A percentile compares a stretch with the other conserved stretches of the same genome.
Conservation (phyloP, 345 rosid species). For the Noccaea bulbosa region DNA sequence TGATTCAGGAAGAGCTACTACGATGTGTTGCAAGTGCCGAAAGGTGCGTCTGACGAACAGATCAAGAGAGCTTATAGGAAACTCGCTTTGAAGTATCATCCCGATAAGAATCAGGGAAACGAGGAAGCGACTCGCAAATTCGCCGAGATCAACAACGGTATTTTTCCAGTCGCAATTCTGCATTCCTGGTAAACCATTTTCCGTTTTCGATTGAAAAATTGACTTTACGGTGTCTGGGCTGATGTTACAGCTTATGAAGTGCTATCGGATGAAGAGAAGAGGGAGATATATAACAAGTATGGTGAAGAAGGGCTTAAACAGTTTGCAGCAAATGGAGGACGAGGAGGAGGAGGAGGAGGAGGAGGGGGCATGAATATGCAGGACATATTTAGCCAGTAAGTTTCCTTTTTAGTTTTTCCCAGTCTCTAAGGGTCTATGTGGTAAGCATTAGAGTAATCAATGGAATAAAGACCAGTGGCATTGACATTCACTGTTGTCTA, state of each 20-base stretch:
- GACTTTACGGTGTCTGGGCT: conserved; percentile 15
- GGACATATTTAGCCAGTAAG: conserved; percentile 42
- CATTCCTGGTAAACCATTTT: not conserved
- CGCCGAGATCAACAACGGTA: conserved; percentile 93
- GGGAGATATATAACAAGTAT: conserved; percentile 76
- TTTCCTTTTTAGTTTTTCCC: not conserved
- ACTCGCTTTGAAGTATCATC: conserved; percentile 97
- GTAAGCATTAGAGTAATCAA: not conserved
- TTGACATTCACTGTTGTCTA: not conserved
- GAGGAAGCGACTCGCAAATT: conserved; percentile 91
- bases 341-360: conserved; percentile 79
- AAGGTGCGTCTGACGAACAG: conserved; percentile 93
- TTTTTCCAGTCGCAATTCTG: not conserved
- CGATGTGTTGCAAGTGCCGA: conserved; percentile 88
- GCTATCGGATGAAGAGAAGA: conserved; percentile 89
- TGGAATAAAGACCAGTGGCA: conserved; percentile 5
- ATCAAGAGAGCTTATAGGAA: conserved; percentile 97
- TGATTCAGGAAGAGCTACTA: conserved; percentile 86
- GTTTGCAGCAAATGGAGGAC: conserved; percentile 85
- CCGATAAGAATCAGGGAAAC: conserved; percentile 94
- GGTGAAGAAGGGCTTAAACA: conserved; percentile 98
- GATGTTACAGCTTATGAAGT: conserved; percentile 84
- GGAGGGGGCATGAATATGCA: conserved; percentile 46
- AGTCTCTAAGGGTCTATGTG: not conserved
- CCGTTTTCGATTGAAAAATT: not conserved